phyloP scores from a whole-genome alignment of 1,284 basidiomycete species.

The Cronartium ribicola region DNA sequence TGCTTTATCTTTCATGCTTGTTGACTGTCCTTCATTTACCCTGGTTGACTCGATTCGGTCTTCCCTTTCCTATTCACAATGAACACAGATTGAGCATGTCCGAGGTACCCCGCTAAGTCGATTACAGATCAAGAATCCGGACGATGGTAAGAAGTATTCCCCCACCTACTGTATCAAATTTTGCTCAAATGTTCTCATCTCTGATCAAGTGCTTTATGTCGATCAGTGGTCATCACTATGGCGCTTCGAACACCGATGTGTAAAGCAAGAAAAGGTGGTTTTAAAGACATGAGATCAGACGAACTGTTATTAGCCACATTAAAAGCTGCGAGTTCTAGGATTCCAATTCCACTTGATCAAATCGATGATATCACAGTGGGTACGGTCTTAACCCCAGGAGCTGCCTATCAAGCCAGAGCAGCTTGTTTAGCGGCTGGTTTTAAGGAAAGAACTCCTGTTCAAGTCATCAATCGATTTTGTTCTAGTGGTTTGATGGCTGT shows the following conservation, averaged over 20 bases:
- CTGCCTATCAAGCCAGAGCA: slow-evolving; percentile 62
- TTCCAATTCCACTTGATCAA: slow-evolving; percentile 55
- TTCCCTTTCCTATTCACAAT: background rate
- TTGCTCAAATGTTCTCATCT: slow-evolving; percentile 61
- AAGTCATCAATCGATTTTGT: slow-evolving; percentile 73
- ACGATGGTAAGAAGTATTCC: slow-evolving; percentile 43
- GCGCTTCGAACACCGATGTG: slow-evolving; percentile 74
- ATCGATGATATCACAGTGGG: slow-evolving; percentile 77
- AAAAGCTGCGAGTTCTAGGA: slow-evolving; percentile 55
- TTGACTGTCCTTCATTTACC: background rate
- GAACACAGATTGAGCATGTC: slow-evolving; percentile 7
- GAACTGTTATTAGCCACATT: slow-evolving; percentile 73
- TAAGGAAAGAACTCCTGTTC: slow-evolving; percentile 69
- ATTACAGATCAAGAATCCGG: slow-evolving; percentile 43
- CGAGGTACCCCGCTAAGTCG: slow-evolving; percentile 14
- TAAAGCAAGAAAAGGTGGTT: slow-evolving; percentile 68
- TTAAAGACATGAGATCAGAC: slow-evolving; percentile 72
- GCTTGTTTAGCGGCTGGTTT: slow-evolving; percentile 76
- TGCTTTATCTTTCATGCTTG: too few species aligned
- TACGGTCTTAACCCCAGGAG: slow-evolving; percentile 60
- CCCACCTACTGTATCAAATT: background rate
- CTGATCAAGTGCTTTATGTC: slow-evolving; percentile 69
- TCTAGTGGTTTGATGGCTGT: slow-evolving; percentile 82
- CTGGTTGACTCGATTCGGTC: background rate
- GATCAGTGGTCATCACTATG: slow-evolving; percentile 74